These are phyloP conservation scores for Fusarium pseudocircinatum DNA, from an alignment of 2,329 filamentous ascomycete species.

Conservation along the genomic window DNA sequence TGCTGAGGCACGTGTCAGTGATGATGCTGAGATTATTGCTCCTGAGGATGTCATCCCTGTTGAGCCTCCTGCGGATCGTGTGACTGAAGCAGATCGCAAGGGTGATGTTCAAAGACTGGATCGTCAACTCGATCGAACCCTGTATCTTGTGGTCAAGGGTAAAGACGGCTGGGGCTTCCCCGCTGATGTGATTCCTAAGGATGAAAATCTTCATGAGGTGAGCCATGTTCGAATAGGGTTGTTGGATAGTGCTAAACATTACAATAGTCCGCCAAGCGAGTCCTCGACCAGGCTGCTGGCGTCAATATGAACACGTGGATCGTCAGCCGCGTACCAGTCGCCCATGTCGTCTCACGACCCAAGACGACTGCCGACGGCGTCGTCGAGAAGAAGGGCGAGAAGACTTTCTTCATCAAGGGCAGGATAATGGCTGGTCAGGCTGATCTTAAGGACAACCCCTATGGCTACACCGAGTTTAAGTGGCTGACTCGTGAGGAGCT, in stretches of 20 bases:
- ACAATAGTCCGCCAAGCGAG: slow-evolving; percentile 79
- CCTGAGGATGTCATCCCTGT: slow-evolving; percentile 71
- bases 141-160: slow-evolving; percentile 87
- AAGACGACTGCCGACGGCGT: slow-evolving; percentile 55
- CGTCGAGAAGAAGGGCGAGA: slow-evolving; percentile 69
- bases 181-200: slow-evolving; percentile 70
- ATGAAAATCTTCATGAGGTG: slow-evolving; percentile 86
- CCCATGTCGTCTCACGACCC: slow-evolving; percentile 73
- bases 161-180: slow-evolving; percentile 87
- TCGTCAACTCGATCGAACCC: slow-evolving; percentile 78
- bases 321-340: slow-evolving; percentile 88
- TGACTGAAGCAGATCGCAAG: slow-evolving; percentile 80
- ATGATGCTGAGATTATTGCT: slow-evolving; percentile 68
- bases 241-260: background rate
- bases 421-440: slow-evolving; percentile 98
- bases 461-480: slow-evolving; percentile 83
- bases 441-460: slow-evolving; percentile 75
- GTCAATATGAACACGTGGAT: slow-evolving; percentile 99
- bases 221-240: slow-evolving; percentile 33
- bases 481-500: slow-evolving; percentile 95
- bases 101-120: slow-evolving; percentile 83
- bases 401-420: slow-evolving; percentile 95
- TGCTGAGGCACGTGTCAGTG: slow-evolving; percentile 71
- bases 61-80: slow-evolving; percentile 74
- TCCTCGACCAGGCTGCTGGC: slow-evolving; percentile 80